phyloP scores from a whole-genome alignment of 176 grass and related monocot genomes.

The Zizania latifolia region DNA sequence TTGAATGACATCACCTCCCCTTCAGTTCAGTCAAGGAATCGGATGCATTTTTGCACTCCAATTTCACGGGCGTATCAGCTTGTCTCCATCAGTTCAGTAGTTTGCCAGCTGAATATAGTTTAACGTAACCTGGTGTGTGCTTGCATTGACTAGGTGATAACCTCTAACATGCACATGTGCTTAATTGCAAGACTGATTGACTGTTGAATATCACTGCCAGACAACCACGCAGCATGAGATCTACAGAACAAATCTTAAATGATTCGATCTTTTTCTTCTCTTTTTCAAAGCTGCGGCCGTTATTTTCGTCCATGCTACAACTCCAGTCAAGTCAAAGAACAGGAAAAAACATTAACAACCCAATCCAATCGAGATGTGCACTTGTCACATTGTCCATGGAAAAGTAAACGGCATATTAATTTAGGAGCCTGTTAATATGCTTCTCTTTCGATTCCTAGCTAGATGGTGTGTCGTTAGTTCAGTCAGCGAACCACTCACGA shows the following conservation, averaged over 20 bases:
- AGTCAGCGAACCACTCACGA: too few species aligned
- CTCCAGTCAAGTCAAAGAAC: conserved; percentile 26
- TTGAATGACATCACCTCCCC: too few species aligned
- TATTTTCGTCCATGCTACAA: not conserved
- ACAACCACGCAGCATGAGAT: not conserved
- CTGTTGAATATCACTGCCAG: not conserved
- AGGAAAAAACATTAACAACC: conserved; percentile 2
- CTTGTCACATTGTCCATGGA: not conserved
- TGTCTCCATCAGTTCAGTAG: not conserved
- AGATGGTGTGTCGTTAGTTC: too few species aligned
- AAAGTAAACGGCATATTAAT: too few species aligned
- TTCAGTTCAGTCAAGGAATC: not conserved
- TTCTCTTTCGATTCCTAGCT: too few species aligned
- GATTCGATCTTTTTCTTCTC: not conserved
- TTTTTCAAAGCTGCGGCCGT: not conserved
- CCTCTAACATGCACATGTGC: not conserved
- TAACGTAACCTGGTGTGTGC: not conserved
- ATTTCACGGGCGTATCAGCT: not conserved
- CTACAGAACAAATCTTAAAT: not conserved
- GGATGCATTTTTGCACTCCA: not conserved
- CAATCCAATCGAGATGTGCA: not conserved
- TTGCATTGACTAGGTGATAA: not conserved
- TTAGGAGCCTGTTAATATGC: too few species aligned
- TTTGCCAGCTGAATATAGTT: not conserved
- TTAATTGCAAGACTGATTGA: not conserved